Conservation (phyloP, 1,139 yeast species). For the Taphrina communis region DNA sequence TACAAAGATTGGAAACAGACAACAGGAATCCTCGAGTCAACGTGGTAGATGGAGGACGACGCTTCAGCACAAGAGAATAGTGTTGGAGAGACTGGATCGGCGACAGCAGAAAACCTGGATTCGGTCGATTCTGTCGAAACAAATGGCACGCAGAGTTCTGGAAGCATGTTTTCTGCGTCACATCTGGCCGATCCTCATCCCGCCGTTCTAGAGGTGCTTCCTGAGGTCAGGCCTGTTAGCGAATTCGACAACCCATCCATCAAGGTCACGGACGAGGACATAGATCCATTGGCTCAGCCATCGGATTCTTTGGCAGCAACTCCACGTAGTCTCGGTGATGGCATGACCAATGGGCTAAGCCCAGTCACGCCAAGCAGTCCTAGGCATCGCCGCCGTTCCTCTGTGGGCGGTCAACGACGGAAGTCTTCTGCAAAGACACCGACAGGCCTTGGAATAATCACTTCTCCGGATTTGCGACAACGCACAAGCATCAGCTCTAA, state of each 20-base stretch:
- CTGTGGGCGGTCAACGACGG: conserved; percentile 10
- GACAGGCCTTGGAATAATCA: background rate
- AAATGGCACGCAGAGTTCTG: no score
- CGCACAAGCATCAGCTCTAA: conserved; percentile 27
- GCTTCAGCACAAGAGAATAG: background rate
- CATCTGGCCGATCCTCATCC: background rate
- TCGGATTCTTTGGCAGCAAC: background rate
- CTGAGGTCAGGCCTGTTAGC: conserved; percentile 1
- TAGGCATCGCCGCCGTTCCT: conserved; percentile 2
- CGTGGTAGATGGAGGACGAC: conserved; percentile 2
- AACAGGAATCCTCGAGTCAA: background rate
- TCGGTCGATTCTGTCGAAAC: background rate
- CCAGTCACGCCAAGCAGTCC: conserved; percentile 5
- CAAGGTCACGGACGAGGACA: conserved; percentile 7
- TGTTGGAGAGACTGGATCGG: background rate
- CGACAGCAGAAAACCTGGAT: background rate
- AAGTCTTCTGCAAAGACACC: conserved; percentile 6
- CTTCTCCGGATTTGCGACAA: conserved; percentile 13
- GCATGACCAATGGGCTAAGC: conserved; percentile 3
- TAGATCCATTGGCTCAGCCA: background rate
- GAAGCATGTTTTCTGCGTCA: background rate
- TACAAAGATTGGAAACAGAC: background rate
- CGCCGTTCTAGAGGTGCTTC: background rate
- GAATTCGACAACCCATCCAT: background rate
- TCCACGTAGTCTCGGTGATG: background rate